Percentiles rank a stretch among this genome's conserved stretches.
phyloP scores from a whole-genome alignment of 768 basidiomycete genomes.

The button mushroom (Agaricus bisporus) region DNA sequence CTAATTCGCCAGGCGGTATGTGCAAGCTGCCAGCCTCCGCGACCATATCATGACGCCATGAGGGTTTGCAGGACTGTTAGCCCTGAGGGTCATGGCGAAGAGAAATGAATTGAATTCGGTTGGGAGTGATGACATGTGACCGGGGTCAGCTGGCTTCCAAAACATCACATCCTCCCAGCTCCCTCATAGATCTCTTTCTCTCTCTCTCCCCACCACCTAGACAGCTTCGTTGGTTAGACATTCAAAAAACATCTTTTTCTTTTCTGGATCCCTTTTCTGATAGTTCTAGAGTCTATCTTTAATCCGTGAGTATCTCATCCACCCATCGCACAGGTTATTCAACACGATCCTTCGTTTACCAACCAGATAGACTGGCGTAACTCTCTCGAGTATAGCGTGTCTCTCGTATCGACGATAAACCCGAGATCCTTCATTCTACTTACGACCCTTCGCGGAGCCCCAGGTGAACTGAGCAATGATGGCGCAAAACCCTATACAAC shows the following conservation, averaged over 20 bases:
- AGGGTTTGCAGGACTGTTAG: too few species aligned
- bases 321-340: not conserved
- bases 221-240: constrained; percentile 2
- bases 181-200: constrained; percentile 10
- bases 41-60: too few species aligned
- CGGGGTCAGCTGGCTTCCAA: constrained; percentile 9
- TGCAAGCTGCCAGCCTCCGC: too few species aligned
- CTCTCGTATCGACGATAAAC: not conserved
- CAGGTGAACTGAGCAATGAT: not conserved
- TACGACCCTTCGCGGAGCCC: constrained; percentile 2
- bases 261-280: not conserved
- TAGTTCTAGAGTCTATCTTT: constrained; percentile 9
- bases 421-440: not conserved
- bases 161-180: constrained; percentile 5
- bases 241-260: not conserved
- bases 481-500: constrained; percentile 8
- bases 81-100: too few species aligned
- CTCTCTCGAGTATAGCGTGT: not conserved
- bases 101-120: not conserved
- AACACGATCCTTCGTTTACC: not conserved
- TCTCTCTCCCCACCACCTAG: constrained; percentile 10
- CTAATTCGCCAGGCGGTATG: too few species aligned
- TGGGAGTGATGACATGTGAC: constrained; percentile 6
- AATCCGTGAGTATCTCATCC: constrained; percentile 3
- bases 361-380: constrained; percentile 7